phyloP scores from a whole-genome alignment of 139 green algal genomes.

The Chlorella sp. region DNA sequence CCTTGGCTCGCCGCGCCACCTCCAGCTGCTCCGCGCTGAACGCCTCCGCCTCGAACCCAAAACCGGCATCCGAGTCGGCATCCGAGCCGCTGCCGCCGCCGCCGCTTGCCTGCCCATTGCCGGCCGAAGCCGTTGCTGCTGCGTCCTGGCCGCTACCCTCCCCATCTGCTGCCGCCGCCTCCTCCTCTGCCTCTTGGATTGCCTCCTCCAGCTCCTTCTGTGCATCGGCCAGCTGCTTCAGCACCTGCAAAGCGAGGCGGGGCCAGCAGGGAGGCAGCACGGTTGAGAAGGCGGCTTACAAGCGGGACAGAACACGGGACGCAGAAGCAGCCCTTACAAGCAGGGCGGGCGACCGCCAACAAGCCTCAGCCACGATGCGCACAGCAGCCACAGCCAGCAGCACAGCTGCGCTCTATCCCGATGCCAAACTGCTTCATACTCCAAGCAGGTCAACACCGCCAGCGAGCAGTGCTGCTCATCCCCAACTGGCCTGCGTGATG shows the following conservation, averaged over 20 bases:
- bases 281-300: too few relatives aligned
- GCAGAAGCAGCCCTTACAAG: too few relatives aligned
- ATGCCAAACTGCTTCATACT: too few relatives aligned
- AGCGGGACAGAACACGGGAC: too few relatives aligned
- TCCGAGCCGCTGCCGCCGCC: neutral
- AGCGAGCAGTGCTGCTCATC: neutral
- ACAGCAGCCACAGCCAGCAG: neutral
- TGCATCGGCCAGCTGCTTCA: constrained; percentile 30
- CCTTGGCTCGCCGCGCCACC: neutral
- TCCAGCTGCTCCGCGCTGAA: neutral
- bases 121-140: neutral
- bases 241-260: neutral
- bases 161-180: neutral
- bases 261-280: neutral
- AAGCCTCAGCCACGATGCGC: too few relatives aligned
- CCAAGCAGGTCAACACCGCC: too few relatives aligned
- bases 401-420: neutral
- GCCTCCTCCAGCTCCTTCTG: neutral
- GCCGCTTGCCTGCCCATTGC: neutral
- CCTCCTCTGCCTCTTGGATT: neutral
- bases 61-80: neutral
- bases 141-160: neutral
- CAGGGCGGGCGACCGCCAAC: too few relatives aligned
- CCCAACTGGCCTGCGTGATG: constrained; percentile 1
- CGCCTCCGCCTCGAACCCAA: neutral